Conservation (phyloP, 345 rosid genomes). For the Eucalyptus tenuipes region DNA sequence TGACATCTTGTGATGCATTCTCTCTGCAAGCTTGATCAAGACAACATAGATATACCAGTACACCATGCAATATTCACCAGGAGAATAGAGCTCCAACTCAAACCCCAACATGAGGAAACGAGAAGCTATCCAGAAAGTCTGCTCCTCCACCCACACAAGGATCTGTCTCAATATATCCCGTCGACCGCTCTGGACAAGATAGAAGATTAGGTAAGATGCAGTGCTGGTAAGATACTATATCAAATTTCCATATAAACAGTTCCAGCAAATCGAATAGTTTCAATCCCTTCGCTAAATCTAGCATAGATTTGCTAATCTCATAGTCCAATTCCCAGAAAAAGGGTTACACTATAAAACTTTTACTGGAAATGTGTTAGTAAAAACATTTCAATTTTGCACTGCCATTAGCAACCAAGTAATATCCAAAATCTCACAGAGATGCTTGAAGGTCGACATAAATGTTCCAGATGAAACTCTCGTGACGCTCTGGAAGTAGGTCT, state of each 20-base stretch:
- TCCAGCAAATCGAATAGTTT: not conserved
- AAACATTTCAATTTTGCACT: not conserved
- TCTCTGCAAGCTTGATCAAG: conserved; percentile 75
- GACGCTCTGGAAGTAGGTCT: not conserved
- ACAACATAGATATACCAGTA: conserved; percentile 81
- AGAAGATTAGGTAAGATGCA: not conserved
- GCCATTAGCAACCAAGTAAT: not conserved
- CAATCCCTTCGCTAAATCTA: not conserved
- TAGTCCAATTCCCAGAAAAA: not conserved
- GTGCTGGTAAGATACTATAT: not conserved
- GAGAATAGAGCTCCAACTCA: conserved; percentile 87
- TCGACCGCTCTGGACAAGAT: conserved; percentile 36
- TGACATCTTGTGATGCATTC: conserved; percentile 51
- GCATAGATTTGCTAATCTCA: not conserved
- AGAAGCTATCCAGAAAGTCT: conserved; percentile 86
- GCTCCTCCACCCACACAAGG: conserved; percentile 87
- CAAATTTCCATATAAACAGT: not conserved
- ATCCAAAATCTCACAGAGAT: not conserved
- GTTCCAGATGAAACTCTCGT: not conserved
- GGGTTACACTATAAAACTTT: not conserved
- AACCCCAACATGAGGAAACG: conserved; percentile 87
- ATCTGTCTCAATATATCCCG: conserved; percentile 42
- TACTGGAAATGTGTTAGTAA: not conserved
- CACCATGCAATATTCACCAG: conserved; percentile 85
- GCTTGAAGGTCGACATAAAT: not conserved